phyloP scores from a whole-genome alignment of 768 basidiomycete species.

The Auriscalpium microsporum region DNA sequence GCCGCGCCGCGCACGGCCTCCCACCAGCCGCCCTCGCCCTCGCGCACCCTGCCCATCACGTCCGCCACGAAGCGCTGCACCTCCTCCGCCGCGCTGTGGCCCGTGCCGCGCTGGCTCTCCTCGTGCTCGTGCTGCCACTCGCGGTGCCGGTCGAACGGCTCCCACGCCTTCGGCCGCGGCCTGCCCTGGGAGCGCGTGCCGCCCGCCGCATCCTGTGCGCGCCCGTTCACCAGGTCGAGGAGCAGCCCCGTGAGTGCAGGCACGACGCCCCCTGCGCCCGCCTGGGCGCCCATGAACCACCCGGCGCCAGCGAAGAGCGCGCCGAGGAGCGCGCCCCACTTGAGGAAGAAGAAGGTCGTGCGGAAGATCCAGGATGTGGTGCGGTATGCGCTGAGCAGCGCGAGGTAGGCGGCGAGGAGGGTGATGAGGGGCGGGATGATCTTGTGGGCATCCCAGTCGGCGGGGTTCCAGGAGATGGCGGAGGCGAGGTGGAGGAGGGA shows the following conservation, averaged over 20 bases:
- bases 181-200: slow-evolving; percentile 14
- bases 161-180: slow-evolving; percentile 48
- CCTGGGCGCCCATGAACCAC: slow-evolving; percentile 40
- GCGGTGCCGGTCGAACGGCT: slow-evolving; percentile 52
- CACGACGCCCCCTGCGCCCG: slow-evolving; percentile 27
- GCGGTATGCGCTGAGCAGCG: slow-evolving; percentile 68
- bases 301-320: slow-evolving; percentile 44
- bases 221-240: slow-evolving; percentile 20
- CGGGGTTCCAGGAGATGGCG: slow-evolving; percentile 42
- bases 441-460: slow-evolving; percentile 58
- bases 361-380: slow-evolving; percentile 71
- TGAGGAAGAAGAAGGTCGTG: slow-evolving; percentile 58
- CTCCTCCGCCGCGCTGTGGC: slow-evolving; percentile 25
- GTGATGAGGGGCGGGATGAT: slow-evolving; percentile 69
- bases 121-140: slow-evolving; percentile 45
- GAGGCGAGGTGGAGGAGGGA: slow-evolving; percentile 40
- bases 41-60: slow-evolving; percentile 24
- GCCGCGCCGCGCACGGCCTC: slow-evolving; percentile 5
- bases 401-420: slow-evolving; percentile 64
- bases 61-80: slow-evolving; percentile 40
- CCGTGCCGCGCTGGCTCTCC: slow-evolving; percentile 14
- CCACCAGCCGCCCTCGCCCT: slow-evolving; percentile 8
- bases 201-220: neutral
- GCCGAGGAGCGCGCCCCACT: slow-evolving; percentile 64
- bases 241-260: slow-evolving; percentile 34